Base-by-base conservation (phyloP, 2,329 filamentous ascomycete genomes). In the Aspergillus phoenicis region DNA sequence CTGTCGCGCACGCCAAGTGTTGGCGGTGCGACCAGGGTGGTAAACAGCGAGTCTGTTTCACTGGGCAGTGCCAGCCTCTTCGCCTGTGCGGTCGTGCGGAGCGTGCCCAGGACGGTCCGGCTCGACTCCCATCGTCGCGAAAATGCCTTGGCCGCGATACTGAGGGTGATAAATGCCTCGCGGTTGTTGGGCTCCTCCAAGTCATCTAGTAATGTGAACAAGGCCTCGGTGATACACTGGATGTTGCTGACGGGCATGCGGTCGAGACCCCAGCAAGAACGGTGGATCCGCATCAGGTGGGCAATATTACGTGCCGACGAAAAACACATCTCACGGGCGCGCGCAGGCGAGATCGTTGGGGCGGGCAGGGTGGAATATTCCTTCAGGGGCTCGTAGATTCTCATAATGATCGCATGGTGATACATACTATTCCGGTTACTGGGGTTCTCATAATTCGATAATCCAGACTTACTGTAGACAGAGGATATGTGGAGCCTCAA, bases 331-430 rank as follows among this genome's bases (percentile, higher is more conserved):
- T 68, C 52, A 39, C 64, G 57, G 38, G 64, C 60, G 8, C 62
- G 58, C 15, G n/a, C 36, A 47, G 48, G 55, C 33, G 63, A 61
- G 45, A 45, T 52, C 53, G 22, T 61, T 36, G 26, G n/a, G 47
- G 22, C 48, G 66, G 33, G 39, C 51, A 22, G 52, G 2, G 41
- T 15, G 2, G 51, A 53, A 1, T 20, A 45, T 2, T 49, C 55
- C 57, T 66, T 68, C 10, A 71, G 24, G 15, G 62, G 48, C 3
- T 63, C 71, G 57, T 72, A 77, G 1, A 78, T 64, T 1, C 66
- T 65, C 33, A 77, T 72, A 8, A 77, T 63, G n/a, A 76, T 68
- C n/a, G 69, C 62, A 53, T 79, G 72, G 47, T 77, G 75, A 47
- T 77, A 73, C 64, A 78, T 74, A 48, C 76, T 78, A 17, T 2